Evolutionary conservation across 139 green algal species (phyloP).

Genomic region (Gonium pectorale): DNA sequence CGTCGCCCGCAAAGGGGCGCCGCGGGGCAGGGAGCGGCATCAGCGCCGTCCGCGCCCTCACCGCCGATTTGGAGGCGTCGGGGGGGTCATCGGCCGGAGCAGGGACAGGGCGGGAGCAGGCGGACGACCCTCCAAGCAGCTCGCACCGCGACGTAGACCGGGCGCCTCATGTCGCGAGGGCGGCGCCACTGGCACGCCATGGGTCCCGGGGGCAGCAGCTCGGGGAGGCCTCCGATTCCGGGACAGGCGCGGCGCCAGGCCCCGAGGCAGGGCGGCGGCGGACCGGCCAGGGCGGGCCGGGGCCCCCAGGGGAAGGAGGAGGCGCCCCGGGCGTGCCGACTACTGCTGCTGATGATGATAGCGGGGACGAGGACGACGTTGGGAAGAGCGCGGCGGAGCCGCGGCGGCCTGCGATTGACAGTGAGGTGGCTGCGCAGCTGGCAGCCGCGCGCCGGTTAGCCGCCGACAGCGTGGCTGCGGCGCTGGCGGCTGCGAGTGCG

Average conservation of each 20-base stretch:
- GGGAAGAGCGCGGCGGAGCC: not conserved
- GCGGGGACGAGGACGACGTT: no score
- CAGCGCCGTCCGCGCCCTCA: not conserved
- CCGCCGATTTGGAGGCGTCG: not conserved
- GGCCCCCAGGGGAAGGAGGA: not conserved
- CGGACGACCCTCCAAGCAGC: no score
- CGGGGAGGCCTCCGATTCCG: not conserved
- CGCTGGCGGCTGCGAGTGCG: constrained; percentile 31
- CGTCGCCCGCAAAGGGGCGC: constrained; percentile 17
- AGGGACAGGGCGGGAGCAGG: not conserved
- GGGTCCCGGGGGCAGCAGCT: not conserved
- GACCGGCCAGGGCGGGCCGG: not conserved
- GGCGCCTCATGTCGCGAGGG: not conserved
- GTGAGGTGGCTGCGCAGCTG: not conserved
- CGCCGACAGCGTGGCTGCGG: constrained; percentile 29
- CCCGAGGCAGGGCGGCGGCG: not conserved
- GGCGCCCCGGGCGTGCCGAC: not conserved
- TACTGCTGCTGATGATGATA: not conserved
- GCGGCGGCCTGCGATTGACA: constrained; percentile 3
- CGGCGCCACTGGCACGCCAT: not conserved
- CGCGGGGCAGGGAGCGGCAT: constrained; percentile 10
- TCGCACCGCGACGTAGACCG: not conserved
- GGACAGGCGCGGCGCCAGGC: not conserved
- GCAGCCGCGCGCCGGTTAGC: constrained; percentile 23
- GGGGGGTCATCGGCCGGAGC: not conserved